Conservation (phyloP, 2,329 filamentous ascomycete genomes). For the Thielaviopsis euricoi region DNA sequence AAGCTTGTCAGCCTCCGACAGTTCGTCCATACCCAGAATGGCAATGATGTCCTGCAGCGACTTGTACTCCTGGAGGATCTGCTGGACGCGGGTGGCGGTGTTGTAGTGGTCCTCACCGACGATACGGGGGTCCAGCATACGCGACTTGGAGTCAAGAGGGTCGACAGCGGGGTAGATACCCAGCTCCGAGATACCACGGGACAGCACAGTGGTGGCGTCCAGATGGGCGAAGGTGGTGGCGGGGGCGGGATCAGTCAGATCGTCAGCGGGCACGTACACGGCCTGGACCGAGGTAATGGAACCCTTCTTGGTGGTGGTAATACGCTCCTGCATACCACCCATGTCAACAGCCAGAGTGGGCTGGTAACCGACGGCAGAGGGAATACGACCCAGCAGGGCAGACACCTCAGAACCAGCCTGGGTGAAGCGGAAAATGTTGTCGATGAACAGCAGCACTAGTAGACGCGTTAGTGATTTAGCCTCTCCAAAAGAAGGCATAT, state of each 20-base stretch:
- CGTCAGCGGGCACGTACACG: conserved; percentile 99
- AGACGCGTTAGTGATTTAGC: not conserved
- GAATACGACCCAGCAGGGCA: conserved; percentile 97
- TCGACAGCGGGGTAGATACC: conserved; percentile 99
- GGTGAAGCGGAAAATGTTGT: conserved; percentile 99
- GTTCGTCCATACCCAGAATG: conserved; percentile 99
- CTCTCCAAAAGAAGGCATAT: not conserved
- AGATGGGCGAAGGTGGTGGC: conserved; percentile 99
- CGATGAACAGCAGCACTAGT: conserved; percentile 91
- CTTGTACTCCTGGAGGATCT: conserved; percentile 99
- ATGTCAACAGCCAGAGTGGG: conserved; percentile 96
- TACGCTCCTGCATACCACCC: conserved; percentile 99
- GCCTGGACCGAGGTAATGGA: conserved; percentile 99
- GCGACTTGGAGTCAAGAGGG: conserved; percentile 97
- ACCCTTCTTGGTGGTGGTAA: conserved; percentile 98
- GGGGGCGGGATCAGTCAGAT: conserved; percentile 99
- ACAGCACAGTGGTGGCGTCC: conserved; percentile 99
- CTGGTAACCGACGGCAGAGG: conserved; percentile 99
- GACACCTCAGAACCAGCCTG: conserved; percentile 99
- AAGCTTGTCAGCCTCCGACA: conserved; percentile 98
- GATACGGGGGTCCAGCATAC: conserved; percentile 98
- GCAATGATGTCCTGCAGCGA: conserved; percentile 99
- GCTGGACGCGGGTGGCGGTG: conserved; percentile 86
- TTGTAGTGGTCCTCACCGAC: conserved; percentile 97
- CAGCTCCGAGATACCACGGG: conserved; percentile 99